Evolutionary conservation across 2,329 filamentous ascomycete genomes (phyloP).

Genomic region (Diplodia seriata): DNA sequence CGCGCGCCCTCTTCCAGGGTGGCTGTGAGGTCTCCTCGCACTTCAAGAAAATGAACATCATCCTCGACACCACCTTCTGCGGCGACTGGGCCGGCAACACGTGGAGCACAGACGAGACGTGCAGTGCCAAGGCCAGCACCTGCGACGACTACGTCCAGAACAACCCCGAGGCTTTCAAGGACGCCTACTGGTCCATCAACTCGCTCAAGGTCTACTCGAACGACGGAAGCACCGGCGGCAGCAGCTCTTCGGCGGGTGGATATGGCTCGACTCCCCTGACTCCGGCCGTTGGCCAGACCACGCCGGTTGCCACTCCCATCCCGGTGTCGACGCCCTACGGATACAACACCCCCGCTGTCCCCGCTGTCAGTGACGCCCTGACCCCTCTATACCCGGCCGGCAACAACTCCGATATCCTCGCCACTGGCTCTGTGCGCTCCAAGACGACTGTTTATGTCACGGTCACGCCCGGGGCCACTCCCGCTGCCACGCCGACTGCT

Average conservation of each 20-base stretch:
- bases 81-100: conserved; percentile 82
- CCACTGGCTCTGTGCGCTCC: conserved; percentile 12
- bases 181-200: conserved; percentile 77
- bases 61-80: conserved; percentile 85
- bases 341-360: neutral
- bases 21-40: conserved; percentile 73
- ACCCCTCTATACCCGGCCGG: conserved; percentile 13
- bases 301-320: neutral
- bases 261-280: conserved; percentile 1
- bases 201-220: conserved; percentile 48
- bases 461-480: conserved; percentile 11
- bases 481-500: conserved; percentile 35
- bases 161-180: conserved; percentile 72
- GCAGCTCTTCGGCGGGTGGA: conserved; percentile 1
- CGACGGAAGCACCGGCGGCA: neutral
- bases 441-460: conserved; percentile 20
- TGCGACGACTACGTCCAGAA: conserved; percentile 76
- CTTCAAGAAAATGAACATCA: conserved; percentile 76
- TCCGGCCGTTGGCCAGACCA: neutral
- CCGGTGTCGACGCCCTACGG: conserved; percentile 1
- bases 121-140: conserved; percentile 65
- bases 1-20: conserved; percentile 71
- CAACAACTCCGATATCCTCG: neutral
- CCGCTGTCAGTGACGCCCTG: neutral
- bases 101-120: conserved; percentile 65